Evolutionary conservation across 1,284 basidiomycete species (phyloP), one percentile per base, ranked within the genome.

Genomic region (Austropuccinia psidii): DNA sequence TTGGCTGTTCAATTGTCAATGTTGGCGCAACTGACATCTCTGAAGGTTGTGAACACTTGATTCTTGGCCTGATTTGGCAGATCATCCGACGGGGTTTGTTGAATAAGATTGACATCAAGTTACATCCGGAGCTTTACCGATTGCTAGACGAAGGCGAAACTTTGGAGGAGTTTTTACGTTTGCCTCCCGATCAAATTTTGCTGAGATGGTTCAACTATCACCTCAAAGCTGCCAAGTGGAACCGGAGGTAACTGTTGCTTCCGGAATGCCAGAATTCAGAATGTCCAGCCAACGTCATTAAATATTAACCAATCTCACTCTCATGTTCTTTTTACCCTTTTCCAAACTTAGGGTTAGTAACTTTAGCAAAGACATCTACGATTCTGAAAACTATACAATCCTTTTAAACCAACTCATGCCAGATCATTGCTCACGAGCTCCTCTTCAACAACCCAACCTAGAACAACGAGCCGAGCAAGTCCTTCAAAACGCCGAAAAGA

Each of bases 191-290:
- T 65, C 80, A 81, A 76, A 81, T 81, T 68, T 61, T 81, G 60
- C 74, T 81, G 39, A 78, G 80, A 64, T 81, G 80, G 80, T 76
- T 81, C 76, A 81, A 81, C 76, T 81, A 81, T 74, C 80, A 81
- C 60, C 76, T 81, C 61, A 80, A 81, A 77, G 79, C 80, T 6
- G 80, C 80, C 35, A 77, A 78, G 58, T 81, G 80, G 80, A 57
- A 54, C 2, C 64, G 75, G n/a, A 73, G 76, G 70, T 73, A 50
- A 29, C n/a, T 29, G 33, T 5, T 11, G 2, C 39, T 55, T 13
- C 37, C 55, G 55, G 31, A 11, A 5, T 3, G 24, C 43, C n/a
- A n/a, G n/a, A n/a, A n/a, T 55, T n/a, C 35, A n/a, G n/a, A n/a
- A n/a, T n/a, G n/a, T n/a, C n/a, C n/a, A n/a, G n/a, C 31, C 31